These are phyloP conservation scores for Sporobolomyces phaffii DNA, from an alignment of 768 basidiomycete genomes.

Conservation along the genomic window DNA sequence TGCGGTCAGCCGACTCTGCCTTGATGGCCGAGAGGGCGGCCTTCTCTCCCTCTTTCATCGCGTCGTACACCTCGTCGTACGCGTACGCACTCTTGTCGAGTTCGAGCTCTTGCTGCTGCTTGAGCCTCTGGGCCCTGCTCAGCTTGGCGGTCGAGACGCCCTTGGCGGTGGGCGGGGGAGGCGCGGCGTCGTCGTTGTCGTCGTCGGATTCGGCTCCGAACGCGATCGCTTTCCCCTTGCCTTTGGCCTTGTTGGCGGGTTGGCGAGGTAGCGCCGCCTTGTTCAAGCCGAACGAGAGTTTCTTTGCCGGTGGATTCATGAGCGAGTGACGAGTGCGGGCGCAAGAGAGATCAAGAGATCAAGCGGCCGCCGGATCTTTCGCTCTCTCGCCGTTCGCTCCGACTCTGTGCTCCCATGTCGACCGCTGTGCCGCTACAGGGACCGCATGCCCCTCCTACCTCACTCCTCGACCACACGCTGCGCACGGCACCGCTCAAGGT, in stretches of 20 bases:
- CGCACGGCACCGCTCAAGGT: constrained; percentile 24
- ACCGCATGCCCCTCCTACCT: neutral
- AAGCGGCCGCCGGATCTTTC: no score
- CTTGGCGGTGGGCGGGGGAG: neutral
- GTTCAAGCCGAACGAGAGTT: constrained; percentile 59
- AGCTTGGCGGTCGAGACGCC: constrained; percentile 30
- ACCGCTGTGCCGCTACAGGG: neutral
- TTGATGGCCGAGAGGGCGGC: constrained; percentile 71
- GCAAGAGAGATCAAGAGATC: neutral
- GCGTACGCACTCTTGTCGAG: constrained; percentile 79
- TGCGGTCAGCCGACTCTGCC: constrained; percentile 65
- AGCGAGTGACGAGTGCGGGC: neutral
- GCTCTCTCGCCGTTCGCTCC: neutral
- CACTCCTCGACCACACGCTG: constrained; percentile 11
- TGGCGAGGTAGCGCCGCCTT: constrained; percentile 31
- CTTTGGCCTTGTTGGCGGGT: constrained; percentile 54
- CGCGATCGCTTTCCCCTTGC: constrained; percentile 35
- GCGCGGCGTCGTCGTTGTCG: constrained; percentile 6
- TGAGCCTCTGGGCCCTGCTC: constrained; percentile 45
- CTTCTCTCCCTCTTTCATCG: constrained; percentile 80
- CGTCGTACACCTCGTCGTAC: constrained; percentile 95
- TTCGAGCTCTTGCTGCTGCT: constrained; percentile 69
- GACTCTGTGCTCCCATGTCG: neutral
- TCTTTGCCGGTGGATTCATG: neutral
- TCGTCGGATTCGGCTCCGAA: constrained; percentile 49